Evolutionary conservation across 2,329 filamentous ascomycete genomes (phyloP).

Genomic region (Arachnomyces sp.): DNA sequence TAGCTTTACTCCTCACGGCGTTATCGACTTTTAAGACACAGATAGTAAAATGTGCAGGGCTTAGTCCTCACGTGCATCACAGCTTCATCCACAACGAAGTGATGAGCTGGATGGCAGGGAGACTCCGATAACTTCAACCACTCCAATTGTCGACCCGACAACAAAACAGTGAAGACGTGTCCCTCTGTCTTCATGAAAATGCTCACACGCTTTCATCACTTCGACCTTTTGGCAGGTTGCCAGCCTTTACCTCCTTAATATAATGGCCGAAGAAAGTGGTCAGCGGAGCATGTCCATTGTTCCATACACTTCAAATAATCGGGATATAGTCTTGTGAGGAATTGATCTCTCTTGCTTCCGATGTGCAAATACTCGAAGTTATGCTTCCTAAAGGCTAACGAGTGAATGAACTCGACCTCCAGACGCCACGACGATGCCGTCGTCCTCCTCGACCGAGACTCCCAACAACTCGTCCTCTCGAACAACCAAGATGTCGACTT

Average conservation of each 20-base stretch:
- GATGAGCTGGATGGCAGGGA: too few relatives aligned
- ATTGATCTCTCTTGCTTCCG: not conserved
- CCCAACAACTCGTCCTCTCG: slow-evolving; percentile 75
- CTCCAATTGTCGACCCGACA: too few relatives aligned
- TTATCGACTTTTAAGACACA: too few relatives aligned
- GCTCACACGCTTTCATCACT: slow-evolving; percentile 1
- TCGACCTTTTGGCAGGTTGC: slow-evolving; percentile 1
- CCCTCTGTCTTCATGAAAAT: slow-evolving; percentile 6
- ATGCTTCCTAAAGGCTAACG: slow-evolving; percentile 9
- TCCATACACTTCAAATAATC: slow-evolving; percentile 34
- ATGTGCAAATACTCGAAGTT: slow-evolving; percentile 3
- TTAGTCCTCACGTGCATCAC: too few relatives aligned
- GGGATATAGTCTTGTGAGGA: slow-evolving; percentile 39
- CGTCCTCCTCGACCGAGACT: slow-evolving; percentile 80
- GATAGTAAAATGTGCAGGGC: too few relatives aligned
- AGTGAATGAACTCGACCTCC: slow-evolving; percentile 5
- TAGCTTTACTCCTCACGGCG: too few relatives aligned
- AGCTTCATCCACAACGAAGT: too few relatives aligned
- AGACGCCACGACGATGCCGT: slow-evolving; percentile 90
- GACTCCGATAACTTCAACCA: too few relatives aligned
- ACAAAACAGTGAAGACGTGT: slow-evolving; percentile 1
- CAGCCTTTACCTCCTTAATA: slow-evolving; percentile 2
- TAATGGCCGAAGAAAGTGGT: slow-evolving; percentile 10
- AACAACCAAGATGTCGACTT: slow-evolving; percentile 49
- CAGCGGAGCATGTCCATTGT: slow-evolving; percentile 33